Evolutionary conservation across 805 yeast genomes (phyloP).

Genomic region (Komagataella ulmi): DNA sequence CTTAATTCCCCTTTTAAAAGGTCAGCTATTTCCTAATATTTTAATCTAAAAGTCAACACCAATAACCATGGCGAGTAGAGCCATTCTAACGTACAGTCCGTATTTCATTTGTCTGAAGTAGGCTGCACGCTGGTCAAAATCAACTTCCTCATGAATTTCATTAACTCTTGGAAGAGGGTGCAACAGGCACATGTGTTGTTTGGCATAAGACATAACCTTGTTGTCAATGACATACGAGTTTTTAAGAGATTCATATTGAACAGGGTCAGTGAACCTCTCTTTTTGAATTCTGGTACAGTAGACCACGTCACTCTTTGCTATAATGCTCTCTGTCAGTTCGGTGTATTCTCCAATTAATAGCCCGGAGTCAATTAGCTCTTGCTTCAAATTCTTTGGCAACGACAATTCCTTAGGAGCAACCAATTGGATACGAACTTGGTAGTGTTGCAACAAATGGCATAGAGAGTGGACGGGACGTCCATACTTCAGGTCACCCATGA

Average conservation of each 20-base stretch:
- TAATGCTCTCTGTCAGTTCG: slow-evolving; percentile 69
- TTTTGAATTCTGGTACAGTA: slow-evolving; percentile 98
- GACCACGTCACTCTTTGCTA: slow-evolving; percentile 84
- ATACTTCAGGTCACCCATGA: slow-evolving; percentile 96
- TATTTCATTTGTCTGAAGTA: slow-evolving; percentile 99
- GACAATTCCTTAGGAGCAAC: slow-evolving; percentile 84
- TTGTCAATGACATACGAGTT: slow-evolving; percentile 89
- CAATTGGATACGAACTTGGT: slow-evolving; percentile 85
- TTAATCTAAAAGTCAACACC: slow-evolving; percentile 68
- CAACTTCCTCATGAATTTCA: slow-evolving; percentile 96
- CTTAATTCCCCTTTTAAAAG: not conserved
- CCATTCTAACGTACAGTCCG: slow-evolving; percentile 98
- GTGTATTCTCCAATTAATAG: slow-evolving; percentile 66
- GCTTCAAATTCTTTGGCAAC: slow-evolving; percentile 63
- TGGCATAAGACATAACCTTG: slow-evolving; percentile 80
- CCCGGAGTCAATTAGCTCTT: slow-evolving; percentile 51
- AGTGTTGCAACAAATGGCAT: slow-evolving; percentile 79
- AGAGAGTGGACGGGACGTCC: slow-evolving; percentile 98
- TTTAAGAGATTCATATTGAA: slow-evolving; percentile 77
- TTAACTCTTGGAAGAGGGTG: slow-evolving; percentile 97
- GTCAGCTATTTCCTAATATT: not conserved
- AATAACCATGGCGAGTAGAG: slow-evolving; percentile 92
- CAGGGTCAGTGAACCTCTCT: slow-evolving; percentile 75
- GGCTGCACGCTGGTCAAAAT: slow-evolving; percentile 98
- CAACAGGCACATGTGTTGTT: slow-evolving; percentile 97